Percentiles rank a stretch among this genome's conserved stretches.
These are phyloP conservation scores for Annulohypoxylon maeteangense DNA, from an alignment of 495 filamentous ascomycete genomes.

Conservation along the genomic window DNA sequence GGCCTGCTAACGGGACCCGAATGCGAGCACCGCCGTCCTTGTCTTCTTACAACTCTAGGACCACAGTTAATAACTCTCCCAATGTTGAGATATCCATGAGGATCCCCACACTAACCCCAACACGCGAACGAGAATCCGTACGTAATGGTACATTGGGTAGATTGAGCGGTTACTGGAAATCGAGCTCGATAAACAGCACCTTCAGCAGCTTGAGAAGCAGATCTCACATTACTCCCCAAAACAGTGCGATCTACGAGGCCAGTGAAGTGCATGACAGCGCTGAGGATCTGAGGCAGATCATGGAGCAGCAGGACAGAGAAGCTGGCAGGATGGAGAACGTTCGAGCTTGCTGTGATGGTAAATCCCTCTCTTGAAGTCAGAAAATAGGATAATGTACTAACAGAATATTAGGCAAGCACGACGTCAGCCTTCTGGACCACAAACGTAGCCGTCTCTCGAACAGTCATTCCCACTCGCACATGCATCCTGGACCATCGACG, in stretches of 20 bases:
- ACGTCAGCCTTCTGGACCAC: constrained; percentile 67
- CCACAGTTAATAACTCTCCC: constrained; percentile 69
- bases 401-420: constrained; percentile 72
- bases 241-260: constrained; percentile 72
- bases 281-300: constrained; percentile 80
- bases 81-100: constrained; percentile 53
- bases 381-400: constrained; percentile 34
- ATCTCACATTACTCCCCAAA: constrained; percentile 52
- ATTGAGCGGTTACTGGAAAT: constrained; percentile 59
- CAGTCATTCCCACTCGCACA: constrained; percentile 40
- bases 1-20: constrained; percentile 50
- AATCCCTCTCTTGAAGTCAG: constrained; percentile 40
- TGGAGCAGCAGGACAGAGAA: constrained; percentile 78
- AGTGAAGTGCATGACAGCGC: constrained; percentile 78
- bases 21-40: constrained; percentile 71
- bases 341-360: constrained; percentile 96
- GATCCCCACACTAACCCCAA: constrained; percentile 60
- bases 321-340: constrained; percentile 90
- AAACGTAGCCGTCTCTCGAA: constrained; percentile 51
- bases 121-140: constrained; percentile 51
- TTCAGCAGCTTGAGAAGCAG: constrained; percentile 57
- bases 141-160: constrained; percentile 55
- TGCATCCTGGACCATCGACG: constrained; percentile 51
- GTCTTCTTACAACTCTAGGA: constrained; percentile 83
- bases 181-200: constrained; percentile 54